Percentiles rank a stretch among this genome's conserved stretches.
phyloP scores from a whole-genome alignment of 768 basidiomycete genomes.

The Termitomyces sp. region DNA sequence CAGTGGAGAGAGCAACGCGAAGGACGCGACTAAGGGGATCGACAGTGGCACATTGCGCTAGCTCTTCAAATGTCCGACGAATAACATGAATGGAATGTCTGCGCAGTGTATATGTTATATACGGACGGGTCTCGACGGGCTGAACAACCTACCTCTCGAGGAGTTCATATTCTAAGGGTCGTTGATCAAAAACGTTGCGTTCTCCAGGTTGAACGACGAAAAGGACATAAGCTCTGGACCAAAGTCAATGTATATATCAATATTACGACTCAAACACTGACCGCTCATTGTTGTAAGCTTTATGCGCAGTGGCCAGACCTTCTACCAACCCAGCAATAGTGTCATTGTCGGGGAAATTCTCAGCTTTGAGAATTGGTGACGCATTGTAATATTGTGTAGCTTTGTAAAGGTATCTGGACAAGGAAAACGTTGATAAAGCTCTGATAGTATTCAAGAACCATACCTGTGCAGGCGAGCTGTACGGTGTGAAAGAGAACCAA shows the following conservation, averaged over 20 bases:
- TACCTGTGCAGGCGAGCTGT: conserved; percentile 76
- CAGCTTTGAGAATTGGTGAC: conserved; percentile 46
- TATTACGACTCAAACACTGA: conserved; percentile 23
- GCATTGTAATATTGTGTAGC: conserved; percentile 65
- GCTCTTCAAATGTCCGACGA: conserved; percentile 73
- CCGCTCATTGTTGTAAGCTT: conserved; percentile 59
- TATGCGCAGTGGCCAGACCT: conserved; percentile 80
- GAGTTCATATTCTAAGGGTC: conserved; percentile 83
- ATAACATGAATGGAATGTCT: conserved; percentile 76
- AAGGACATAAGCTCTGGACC: conserved; percentile 51
- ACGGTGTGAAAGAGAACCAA: conserved; percentile 74
- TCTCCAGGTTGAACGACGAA: conserved; percentile 90
- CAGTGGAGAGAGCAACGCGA: conserved; percentile 31
- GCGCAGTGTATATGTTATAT: background rate
- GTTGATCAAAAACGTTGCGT: conserved; percentile 94
- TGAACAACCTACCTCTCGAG: conserved; percentile 57
- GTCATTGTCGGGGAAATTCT: conserved; percentile 71
- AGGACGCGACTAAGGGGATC: conserved; percentile 43
- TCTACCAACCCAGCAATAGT: conserved; percentile 65
- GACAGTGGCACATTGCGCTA: conserved; percentile 55
- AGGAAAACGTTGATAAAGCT: background rate
- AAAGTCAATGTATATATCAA: background rate
- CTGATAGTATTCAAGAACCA: conserved; percentile 1
- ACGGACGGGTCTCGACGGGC: background rate
- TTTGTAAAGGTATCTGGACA: conserved; percentile 58